Base-by-base conservation (phyloP, 2,329 filamentous ascomycete genomes). In the Ascomycota sp. region DNA sequence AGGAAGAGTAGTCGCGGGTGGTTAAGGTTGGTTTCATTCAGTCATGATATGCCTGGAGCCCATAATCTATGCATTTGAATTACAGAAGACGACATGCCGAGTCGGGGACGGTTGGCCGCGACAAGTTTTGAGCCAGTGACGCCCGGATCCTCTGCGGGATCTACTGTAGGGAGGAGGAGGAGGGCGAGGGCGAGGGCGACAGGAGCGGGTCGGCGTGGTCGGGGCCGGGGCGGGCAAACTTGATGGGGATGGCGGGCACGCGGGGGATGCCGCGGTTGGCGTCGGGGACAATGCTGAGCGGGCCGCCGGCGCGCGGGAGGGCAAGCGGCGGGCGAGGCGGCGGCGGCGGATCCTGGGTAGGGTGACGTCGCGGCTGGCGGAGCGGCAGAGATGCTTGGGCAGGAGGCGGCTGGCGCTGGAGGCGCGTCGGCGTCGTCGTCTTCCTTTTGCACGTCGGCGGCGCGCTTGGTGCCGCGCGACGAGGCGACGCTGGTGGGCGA, bases 391-490 rank as follows among this genome's bases (percentile, higher is more conserved):
- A 53, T 66, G 66, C 37, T 48, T 50, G 10, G 48, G 47, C 5
- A 38, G 33, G 12, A 36, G 30, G 29, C 32, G 35, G 23, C 35
- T 43, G 36, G 36, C 36, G 31, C n/a, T n/a, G n/a, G n/a, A n/a
- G n/a, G n/a, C n/a, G 33, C 38, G 10, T 35, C 33, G 32, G 32
- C 33, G 30, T 33, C 37, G 10, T 31, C 36, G 17, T 28, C 32
- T 4, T 23, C 27, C 20, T 23, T 39, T 27, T 46, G 37, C 29
- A 53, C 51, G 10, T 49, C 46, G 3, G 51, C 50, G 1, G 44
- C 44, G 24, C 65, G 61, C 46, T 69, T 69, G 30, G 57, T 66
- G 29, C 65, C 64, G 21, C 62, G 53, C 4, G 48, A 55, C 10
- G 47, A 52, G 19, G 37, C 38, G 21, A 36, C 43, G 32, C 50